Evolutionary conservation across 805 yeast genomes (phyloP).

Genomic region (Wickerhamiella bombiphila): DNA sequence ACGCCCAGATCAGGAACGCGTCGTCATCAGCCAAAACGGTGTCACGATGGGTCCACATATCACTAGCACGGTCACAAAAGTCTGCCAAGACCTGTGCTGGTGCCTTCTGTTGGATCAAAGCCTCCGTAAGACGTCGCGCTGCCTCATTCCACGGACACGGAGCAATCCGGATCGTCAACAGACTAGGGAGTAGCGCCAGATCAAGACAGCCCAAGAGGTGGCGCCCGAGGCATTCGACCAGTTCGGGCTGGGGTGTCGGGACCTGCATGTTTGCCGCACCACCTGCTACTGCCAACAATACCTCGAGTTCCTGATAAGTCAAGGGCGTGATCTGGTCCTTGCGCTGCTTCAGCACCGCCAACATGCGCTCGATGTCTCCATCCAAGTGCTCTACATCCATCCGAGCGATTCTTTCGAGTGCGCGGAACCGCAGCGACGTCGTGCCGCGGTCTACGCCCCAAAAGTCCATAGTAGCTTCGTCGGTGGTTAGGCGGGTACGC

Average conservation of each 20-base stretch:
- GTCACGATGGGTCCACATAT: constrained; percentile 9
- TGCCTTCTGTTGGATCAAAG: constrained; percentile 22
- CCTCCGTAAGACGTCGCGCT: constrained; percentile 19
- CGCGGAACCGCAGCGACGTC: constrained; percentile 13
- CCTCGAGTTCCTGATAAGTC: constrained; percentile 31
- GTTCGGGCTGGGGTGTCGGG: constrained; percentile 19
- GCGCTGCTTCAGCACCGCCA: constrained; percentile 3
- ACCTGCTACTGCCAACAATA: constrained; percentile 40
- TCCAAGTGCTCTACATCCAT: constrained; percentile 9
- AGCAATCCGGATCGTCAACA: constrained; percentile 14
- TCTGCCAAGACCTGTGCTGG: constrained; percentile 17
- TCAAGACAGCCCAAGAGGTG: constrained; percentile 27
- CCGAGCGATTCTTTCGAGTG: constrained; percentile 14
- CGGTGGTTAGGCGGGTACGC: too few relatives aligned
- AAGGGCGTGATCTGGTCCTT: constrained; percentile 3
- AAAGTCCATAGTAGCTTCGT: too few relatives aligned
- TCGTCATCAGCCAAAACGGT: constrained; percentile 4
- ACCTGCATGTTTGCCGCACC: constrained; percentile 5
- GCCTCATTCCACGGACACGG: constrained; percentile 16
- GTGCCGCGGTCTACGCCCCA: constrained; percentile 14
- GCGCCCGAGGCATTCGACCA: constrained; percentile 29
- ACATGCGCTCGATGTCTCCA: constrained; percentile 12
- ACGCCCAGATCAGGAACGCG: constrained; percentile 13
- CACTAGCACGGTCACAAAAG: constrained; percentile 17
- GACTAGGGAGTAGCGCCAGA: constrained; percentile 23